Conservation (phyloP, 768 basidiomycete genomes). For the Lactarius sp. region DNA sequence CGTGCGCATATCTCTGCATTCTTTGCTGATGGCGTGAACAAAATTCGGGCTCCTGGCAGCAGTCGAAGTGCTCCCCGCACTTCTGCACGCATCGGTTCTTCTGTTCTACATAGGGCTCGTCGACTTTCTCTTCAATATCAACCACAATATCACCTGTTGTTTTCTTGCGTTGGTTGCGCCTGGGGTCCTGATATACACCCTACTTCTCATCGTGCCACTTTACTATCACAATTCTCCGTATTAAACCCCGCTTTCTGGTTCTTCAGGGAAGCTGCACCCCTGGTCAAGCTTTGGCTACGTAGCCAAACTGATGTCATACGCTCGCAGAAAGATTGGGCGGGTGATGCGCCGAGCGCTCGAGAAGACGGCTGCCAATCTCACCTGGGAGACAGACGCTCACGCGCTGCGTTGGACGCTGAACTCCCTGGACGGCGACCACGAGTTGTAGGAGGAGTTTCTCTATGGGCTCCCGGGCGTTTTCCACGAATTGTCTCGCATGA, state of each 20-base stretch:
- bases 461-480: slow-evolving; percentile 14
- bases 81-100: slow-evolving; percentile 21
- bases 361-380: neutral
- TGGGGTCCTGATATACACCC: slow-evolving; percentile 4
- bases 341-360: slow-evolving; percentile 15
- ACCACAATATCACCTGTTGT: slow-evolving; percentile 9
- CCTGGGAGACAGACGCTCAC: neutral
- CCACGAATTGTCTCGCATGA: neutral
- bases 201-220: slow-evolving; percentile 18
- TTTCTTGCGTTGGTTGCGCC: neutral
- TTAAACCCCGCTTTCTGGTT: slow-evolving; percentile 23
- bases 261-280: neutral
- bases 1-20: slow-evolving; percentile 22
- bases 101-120: slow-evolving; percentile 22
- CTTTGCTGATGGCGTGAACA: slow-evolving; percentile 17
- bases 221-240: slow-evolving; percentile 17
- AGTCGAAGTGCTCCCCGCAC: slow-evolving; percentile 21
- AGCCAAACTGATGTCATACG: neutral
- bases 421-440: neutral
- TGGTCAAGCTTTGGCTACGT: slow-evolving; percentile 8
- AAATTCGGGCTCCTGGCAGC: slow-evolving; percentile 12
- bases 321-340: neutral
- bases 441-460: slow-evolving; percentile 8
- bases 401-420: slow-evolving; percentile 15
- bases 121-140: slow-evolving; percentile 18